These are phyloP conservation scores for Podospora pseudocomata DNA, from an alignment of 495 filamentous ascomycete species.

Conservation along the genomic window DNA sequence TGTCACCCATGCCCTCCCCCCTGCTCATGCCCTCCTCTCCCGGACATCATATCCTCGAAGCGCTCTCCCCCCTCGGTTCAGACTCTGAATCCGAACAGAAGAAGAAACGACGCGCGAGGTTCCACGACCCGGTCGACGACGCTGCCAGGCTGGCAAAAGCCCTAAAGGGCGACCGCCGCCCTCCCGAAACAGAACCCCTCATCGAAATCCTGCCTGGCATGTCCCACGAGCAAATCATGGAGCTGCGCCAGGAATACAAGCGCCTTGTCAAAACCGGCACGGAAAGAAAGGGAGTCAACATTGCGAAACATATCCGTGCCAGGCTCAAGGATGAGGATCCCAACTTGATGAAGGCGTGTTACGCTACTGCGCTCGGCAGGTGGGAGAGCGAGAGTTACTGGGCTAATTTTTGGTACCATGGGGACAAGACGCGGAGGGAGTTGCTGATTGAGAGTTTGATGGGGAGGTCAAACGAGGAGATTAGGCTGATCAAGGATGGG, in stretches of 20 bases:
- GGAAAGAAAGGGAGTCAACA: slow-evolving; percentile 80
- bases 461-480: slow-evolving; percentile 81
- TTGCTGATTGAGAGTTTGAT: slow-evolving; percentile 90
- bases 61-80: slow-evolving; percentile 42
- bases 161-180: slow-evolving; percentile 62
- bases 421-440: slow-evolving; percentile 75
- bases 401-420: slow-evolving; percentile 98
- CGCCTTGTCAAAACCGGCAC: slow-evolving; percentile 67
- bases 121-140: slow-evolving; percentile 77
- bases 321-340: slow-evolving; percentile 63
- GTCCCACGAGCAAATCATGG: slow-evolving; percentile 78
- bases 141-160: slow-evolving; percentile 71
- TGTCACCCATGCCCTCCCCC: slow-evolving; percentile 91
- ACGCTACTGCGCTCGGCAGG: slow-evolving; percentile 81
- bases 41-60: slow-evolving; percentile 31
- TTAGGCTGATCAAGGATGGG: slow-evolving; percentile 84
- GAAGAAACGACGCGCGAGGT: slow-evolving; percentile 53
- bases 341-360: slow-evolving; percentile 79
- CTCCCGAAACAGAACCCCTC: slow-evolving; percentile 63
- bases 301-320: slow-evolving; percentile 92
- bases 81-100: slow-evolving; percentile 44
- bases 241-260: slow-evolving; percentile 85
- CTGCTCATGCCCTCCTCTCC: slow-evolving; percentile 44
- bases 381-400: slow-evolving; percentile 97
- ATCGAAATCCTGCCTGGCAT: slow-evolving; percentile 81